Evolutionary conservation across 2,329 filamentous ascomycete species (phyloP).

Genomic region (Alternaria sp.): DNA sequence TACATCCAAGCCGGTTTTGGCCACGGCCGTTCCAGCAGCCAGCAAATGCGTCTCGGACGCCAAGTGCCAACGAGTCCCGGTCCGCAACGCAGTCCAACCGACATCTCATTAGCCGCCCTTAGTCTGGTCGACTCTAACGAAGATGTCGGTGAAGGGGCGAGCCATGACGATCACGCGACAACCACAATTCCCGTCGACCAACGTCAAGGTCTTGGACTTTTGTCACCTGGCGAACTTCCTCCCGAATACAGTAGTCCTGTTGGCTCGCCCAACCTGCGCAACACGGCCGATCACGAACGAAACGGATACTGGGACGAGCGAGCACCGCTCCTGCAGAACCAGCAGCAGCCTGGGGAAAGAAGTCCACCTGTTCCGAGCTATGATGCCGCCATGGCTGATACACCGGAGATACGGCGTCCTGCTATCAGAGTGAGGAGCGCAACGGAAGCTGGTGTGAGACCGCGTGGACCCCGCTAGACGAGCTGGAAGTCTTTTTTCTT

Average conservation of each 20-base stretch:
- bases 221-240: constrained; percentile 51
- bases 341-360: constrained; percentile 22
- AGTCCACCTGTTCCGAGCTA: constrained; percentile 81
- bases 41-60: constrained; percentile 74
- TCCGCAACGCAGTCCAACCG: constrained; percentile 87
- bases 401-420: constrained; percentile 29
- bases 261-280: constrained; percentile 54
- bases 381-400: constrained; percentile 80
- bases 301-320: constrained; percentile 57
- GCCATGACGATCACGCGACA: constrained; percentile 46
- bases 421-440: constrained; percentile 34
- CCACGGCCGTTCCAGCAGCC: constrained; percentile 77
- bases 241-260: constrained; percentile 57
- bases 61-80: constrained; percentile 81
- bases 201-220: constrained; percentile 41
- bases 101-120: constrained; percentile 91
- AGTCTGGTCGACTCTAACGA: constrained; percentile 71
- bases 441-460: constrained; percentile 26
- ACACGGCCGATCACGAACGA: constrained; percentile 57
- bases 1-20: constrained; percentile 57
- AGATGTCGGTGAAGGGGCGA: constrained; percentile 76
- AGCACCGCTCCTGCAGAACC: constrained; percentile 51
- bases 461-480: constrained; percentile 23
- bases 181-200: constrained; percentile 15
- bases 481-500: constrained; percentile 8